Percentiles rank a stretch among this genome's conserved stretches.
Conservation (phyloP, 176 grass and related monocot genomes). For the Triticum urartu region DNA sequence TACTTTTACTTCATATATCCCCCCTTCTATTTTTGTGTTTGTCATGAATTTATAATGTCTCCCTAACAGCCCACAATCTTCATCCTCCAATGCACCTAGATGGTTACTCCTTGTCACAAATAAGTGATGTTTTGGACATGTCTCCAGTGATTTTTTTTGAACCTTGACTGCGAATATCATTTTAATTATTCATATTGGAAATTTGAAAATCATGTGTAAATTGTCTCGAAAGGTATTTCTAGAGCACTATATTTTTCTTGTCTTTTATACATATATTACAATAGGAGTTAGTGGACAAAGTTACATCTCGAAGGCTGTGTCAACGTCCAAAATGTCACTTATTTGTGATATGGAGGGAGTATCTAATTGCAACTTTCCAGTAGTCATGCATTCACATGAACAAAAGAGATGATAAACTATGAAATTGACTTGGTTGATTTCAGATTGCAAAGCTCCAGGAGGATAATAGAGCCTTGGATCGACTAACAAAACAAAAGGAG, state of each 20-base stretch:
- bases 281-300: not conserved
- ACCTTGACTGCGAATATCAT: not conserved
- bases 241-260: not conserved
- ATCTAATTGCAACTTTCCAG: not conserved
- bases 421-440: constrained; percentile 22
- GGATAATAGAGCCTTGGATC: constrained; percentile 93
- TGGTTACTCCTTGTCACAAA: not conserved
- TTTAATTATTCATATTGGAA: not conserved
- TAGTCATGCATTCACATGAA: not conserved
- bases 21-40: not conserved
- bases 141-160: not conserved
- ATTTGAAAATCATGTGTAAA: not conserved
- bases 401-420: constrained; percentile 26
- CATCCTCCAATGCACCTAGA: not conserved
- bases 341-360: not conserved
- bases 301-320: not conserved
- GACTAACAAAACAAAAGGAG: constrained; percentile 95
- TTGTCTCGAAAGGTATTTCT: not conserved
- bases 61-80: not conserved
- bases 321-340: not conserved
- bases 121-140: not conserved
- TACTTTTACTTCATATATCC: not conserved
- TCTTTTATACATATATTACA: no score
- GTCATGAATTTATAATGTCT: not conserved
- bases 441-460: constrained; percentile 92